Base-by-base conservation (phyloP, 352 stramenopile genomes). In the Globisporangium echinulatum region DNA sequence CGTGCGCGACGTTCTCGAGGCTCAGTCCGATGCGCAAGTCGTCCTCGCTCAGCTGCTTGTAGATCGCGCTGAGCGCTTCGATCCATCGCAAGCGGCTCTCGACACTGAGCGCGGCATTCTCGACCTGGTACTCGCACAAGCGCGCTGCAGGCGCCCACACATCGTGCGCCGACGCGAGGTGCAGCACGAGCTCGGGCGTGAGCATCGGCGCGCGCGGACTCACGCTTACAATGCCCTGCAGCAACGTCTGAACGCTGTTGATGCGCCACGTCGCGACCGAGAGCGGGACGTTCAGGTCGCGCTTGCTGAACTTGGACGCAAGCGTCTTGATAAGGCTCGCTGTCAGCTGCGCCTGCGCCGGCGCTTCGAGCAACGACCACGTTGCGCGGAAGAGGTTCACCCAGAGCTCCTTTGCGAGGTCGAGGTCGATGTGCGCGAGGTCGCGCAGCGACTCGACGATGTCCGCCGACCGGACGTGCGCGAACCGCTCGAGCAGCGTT, bases 231-330 rank as follows among this genome's bases (percentile, higher is more conserved):
- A 94, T 85, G 11, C 77, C 80, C 51, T 85, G 77, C 69, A 96
- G 75, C 37, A 96, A 59, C 47, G 85, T 92, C 70, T 96, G 86
- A 43, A 96, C 83, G 3, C 88, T 79, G 61, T 96, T 96, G 3
- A 83, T 88, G 8, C 85, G 78, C 6, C 78, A 69, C 40, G 78
- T 76, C 3, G 70, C 71, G 11, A 62, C 63, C 11, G 67, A 69
- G 2, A 91, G 62, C 43, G 85, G 87, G 19, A 94, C 70, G 44
- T 89, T 85, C 0, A 96, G 64, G 52, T 96, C 84, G 17, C 86
- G 83, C 48, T 92, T 90, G 63, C 94, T 91, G 70, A 93, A 96
- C 61, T 92, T 92, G 38, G 82, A 92, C 49, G 87, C 86, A 9
- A 96, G 58, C 50, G 90, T 79, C 61, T 88, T 92, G 52, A 87